phyloP scores from a whole-genome alignment of 2,329 filamentous ascomycete species.

The Penicillium sp. region DNA sequence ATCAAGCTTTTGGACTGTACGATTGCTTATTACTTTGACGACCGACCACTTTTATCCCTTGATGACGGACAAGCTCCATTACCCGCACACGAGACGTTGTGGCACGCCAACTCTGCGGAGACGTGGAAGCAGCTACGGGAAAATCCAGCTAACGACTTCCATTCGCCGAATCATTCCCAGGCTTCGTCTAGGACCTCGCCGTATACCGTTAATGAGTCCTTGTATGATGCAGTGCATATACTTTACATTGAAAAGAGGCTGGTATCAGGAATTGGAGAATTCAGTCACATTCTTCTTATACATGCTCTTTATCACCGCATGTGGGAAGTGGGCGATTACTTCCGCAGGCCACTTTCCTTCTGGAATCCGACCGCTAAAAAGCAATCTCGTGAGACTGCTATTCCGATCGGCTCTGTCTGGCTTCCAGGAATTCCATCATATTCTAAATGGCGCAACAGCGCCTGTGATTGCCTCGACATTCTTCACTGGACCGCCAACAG shows the following conservation, averaged over 20 bases:
- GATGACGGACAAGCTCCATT: slow-evolving; percentile 43
- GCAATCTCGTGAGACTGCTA: slow-evolving; percentile 36
- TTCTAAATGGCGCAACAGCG: slow-evolving; percentile 48
- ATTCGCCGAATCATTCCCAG: neutral
- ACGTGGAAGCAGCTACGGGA: slow-evolving; percentile 33
- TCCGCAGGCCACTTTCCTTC: slow-evolving; percentile 47
- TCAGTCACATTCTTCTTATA: slow-evolving; percentile 51
- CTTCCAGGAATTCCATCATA: slow-evolving; percentile 50
- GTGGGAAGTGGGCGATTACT: slow-evolving; percentile 51
- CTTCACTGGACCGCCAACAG: slow-evolving; percentile 61
- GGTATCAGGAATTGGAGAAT: slow-evolving; percentile 48
- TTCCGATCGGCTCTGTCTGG: slow-evolving; percentile 44
- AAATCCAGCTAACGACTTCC: slow-evolving; percentile 21
- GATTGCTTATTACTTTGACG: slow-evolving; percentile 40
- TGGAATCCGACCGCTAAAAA: slow-evolving; percentile 48
- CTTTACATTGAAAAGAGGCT: slow-evolving; percentile 54
- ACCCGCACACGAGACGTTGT: slow-evolving; percentile 44
- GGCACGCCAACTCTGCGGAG: slow-evolving; percentile 39
- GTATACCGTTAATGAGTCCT: slow-evolving; percentile 31
- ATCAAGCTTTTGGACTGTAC: slow-evolving; percentile 45
- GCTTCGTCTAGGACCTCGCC: neutral
- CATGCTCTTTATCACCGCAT: slow-evolving; percentile 53
- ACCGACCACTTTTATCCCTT: slow-evolving; percentile 37
- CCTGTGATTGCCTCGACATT: slow-evolving; percentile 53
- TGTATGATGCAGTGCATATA: slow-evolving; percentile 46